phyloP scores from a whole-genome alignment of 495 filamentous ascomycete species.

The Trichocladium uniseriatum region DNA sequence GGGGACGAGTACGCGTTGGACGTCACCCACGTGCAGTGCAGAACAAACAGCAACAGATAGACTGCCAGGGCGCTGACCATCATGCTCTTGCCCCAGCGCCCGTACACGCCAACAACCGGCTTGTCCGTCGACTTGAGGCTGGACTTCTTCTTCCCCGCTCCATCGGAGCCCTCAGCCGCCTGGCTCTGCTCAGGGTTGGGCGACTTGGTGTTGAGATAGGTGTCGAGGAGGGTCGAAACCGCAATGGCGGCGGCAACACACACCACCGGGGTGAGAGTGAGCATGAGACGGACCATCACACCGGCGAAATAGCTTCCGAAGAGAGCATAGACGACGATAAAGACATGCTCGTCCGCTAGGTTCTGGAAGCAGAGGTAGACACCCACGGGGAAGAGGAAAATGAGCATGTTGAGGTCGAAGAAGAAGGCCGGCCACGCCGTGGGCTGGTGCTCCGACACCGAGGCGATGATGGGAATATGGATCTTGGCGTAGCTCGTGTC shows the following conservation, averaged over 20 bases:
- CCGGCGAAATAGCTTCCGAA: conserved; percentile 96
- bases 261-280: conserved; percentile 92
- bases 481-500: conserved; percentile 99
- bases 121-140: conserved; percentile 59
- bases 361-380: conserved; percentile 97
- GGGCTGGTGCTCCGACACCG: conserved; percentile 97
- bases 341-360: conserved; percentile 93
- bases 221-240: conserved; percentile 80
- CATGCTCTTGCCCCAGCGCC: conserved; percentile 63
- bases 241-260: conserved; percentile 91
- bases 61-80: conserved; percentile 59
- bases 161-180: conserved; percentile 39
- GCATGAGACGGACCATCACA: conserved; percentile 98
- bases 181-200: conserved; percentile 42
- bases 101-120: conserved; percentile 77
- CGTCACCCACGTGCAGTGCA: conserved; percentile 99
- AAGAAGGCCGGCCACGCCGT: conserved; percentile 99
- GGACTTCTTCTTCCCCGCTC: conserved; percentile 41
- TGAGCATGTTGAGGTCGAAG: conserved; percentile 95
- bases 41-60: conserved; percentile 88
- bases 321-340: conserved; percentile 92
- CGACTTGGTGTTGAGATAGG: conserved; percentile 57
- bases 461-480: conserved; percentile 98
- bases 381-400: conserved; percentile 98
- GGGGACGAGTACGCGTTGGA: conserved; percentile 98